Evolutionary conservation across 75 land plant species (phyloP).

Genomic region (Ceratopteris richardii): DNA sequence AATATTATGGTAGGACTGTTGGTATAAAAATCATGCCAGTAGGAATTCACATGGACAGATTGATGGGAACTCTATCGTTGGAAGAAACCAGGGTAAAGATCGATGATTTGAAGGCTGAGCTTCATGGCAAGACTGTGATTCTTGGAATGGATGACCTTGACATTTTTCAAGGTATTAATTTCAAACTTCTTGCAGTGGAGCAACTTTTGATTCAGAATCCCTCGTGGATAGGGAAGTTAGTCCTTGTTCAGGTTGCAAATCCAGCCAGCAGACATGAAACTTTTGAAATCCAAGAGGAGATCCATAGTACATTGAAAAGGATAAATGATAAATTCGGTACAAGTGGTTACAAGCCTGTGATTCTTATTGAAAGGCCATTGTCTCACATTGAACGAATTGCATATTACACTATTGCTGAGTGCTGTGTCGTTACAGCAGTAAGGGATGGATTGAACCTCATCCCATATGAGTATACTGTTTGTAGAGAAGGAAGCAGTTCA

Average conservation of each 20-base stretch:
- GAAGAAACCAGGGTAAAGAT: slow-evolving; percentile 23
- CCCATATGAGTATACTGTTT: slow-evolving; percentile 47
- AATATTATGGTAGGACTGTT: slow-evolving; percentile 44
- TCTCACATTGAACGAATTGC: slow-evolving; percentile 34
- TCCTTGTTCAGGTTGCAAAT: slow-evolving; percentile 35
- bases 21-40: slow-evolving; percentile 46
- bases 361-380: slow-evolving; percentile 22
- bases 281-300: neutral
- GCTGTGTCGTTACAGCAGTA: slow-evolving; percentile 42
- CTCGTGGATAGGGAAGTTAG: slow-evolving; percentile 35
- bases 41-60: slow-evolving; percentile 41
- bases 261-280: slow-evolving; percentile 11
- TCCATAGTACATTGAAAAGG: slow-evolving; percentile 9
- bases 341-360: slow-evolving; percentile 29
- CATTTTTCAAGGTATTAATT: slow-evolving; percentile 35
- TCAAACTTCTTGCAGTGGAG: slow-evolving; percentile 40
- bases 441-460: slow-evolving; percentile 46
- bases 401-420: slow-evolving; percentile 34
- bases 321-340: slow-evolving; percentile 37
- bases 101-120: slow-evolving; percentile 26
- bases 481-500: slow-evolving; percentile 17
- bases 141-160: slow-evolving; percentile 44
- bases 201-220: slow-evolving; percentile 30
- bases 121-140: slow-evolving; percentile 32
- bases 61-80: slow-evolving; percentile 26